Evolutionary conservation across 2,329 filamentous ascomycete genomes (phyloP).

Genomic region (Penicillium polonicum): DNA sequence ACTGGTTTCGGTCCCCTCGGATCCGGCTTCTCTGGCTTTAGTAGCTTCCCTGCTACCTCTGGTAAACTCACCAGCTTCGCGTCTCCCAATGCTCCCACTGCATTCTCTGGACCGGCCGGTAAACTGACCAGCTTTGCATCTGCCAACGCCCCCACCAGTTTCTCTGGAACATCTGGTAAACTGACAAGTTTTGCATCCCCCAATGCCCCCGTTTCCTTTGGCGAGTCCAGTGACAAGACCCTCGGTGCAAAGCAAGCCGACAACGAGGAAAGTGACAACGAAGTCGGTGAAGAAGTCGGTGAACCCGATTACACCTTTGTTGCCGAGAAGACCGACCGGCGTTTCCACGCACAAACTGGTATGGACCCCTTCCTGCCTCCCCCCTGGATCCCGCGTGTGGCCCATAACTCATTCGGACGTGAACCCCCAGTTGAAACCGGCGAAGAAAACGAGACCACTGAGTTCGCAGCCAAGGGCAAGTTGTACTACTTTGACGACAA

Average conservation of each 20-base stretch:
- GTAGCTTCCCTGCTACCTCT: slow-evolving; percentile 30
- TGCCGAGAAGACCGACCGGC: slow-evolving; percentile 49
- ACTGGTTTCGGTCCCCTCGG: slow-evolving; percentile 39
- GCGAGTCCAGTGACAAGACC: slow-evolving; percentile 52
- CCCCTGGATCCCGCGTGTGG: not conserved
- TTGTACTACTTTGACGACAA: slow-evolving; percentile 74
- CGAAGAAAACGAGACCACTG: slow-evolving; percentile 76
- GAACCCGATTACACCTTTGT: slow-evolving; percentile 48
- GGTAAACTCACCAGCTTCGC: slow-evolving; percentile 67
- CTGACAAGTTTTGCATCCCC: slow-evolving; percentile 71
- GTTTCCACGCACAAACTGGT: slow-evolving; percentile 64
- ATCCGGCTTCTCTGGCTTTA: slow-evolving; percentile 42
- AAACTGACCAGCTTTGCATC: slow-evolving; percentile 69
- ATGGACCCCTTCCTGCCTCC: slow-evolving; percentile 35
- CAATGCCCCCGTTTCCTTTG: slow-evolving; percentile 47
- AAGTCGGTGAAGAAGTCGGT: slow-evolving; percentile 44
- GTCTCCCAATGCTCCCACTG: slow-evolving; percentile 52
- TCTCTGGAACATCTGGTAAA: slow-evolving; percentile 43
- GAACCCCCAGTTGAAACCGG: slow-evolving; percentile 70
- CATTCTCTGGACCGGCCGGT: slow-evolving; percentile 39
- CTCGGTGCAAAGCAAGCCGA: slow-evolving; percentile 70
- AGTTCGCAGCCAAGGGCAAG: slow-evolving; percentile 75
- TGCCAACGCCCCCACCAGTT: slow-evolving; percentile 47
- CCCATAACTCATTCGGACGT: slow-evolving; percentile 26
- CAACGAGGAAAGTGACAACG: slow-evolving; percentile 47